A percentile compares a stretch with the other conserved stretches of the same genome.
Conservation (phyloP, 495 filamentous ascomycete genomes). For the Daldinia bambusicola region DNA sequence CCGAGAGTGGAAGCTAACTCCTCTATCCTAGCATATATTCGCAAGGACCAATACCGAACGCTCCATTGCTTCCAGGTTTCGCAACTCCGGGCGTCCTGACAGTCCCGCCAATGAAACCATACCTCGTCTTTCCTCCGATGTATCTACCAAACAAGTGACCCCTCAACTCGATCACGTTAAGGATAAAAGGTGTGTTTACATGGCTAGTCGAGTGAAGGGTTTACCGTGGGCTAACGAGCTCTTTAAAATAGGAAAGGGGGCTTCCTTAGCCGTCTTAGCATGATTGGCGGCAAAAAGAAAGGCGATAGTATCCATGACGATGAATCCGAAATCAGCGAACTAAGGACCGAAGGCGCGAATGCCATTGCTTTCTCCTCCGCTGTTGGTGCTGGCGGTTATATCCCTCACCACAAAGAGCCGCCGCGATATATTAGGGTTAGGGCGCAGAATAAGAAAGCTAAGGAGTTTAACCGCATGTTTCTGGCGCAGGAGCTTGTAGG, state of each 20-base stretch:
- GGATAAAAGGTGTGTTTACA: slow-evolving; percentile 73
- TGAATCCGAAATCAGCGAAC: slow-evolving; percentile 76
- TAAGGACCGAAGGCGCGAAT: slow-evolving; percentile 79
- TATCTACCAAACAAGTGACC: slow-evolving; percentile 42
- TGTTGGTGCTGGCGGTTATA: slow-evolving; percentile 78
- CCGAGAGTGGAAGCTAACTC: slow-evolving; percentile 9
- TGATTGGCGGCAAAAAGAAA: slow-evolving; percentile 83
- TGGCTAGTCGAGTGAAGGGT: slow-evolving; percentile 14
- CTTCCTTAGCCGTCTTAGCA: slow-evolving; percentile 82
- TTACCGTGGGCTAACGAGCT: slow-evolving; percentile 40
- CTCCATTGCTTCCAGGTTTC: slow-evolving; percentile 72
- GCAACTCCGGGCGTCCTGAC: slow-evolving; percentile 64
- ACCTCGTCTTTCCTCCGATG: slow-evolving; percentile 54
- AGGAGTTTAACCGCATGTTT: slow-evolving; percentile 87
- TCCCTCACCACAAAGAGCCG: slow-evolving; percentile 87
- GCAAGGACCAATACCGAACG: slow-evolving; percentile 82
- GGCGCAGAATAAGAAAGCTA: slow-evolving; percentile 81
- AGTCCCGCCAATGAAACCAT: slow-evolving; percentile 58
- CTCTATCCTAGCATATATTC: slow-evolving; percentile 70
- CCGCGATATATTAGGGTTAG: slow-evolving; percentile 90
- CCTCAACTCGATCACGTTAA: slow-evolving; percentile 56
- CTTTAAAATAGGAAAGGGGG: slow-evolving; percentile 73
- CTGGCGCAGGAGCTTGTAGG: slow-evolving; percentile 85
- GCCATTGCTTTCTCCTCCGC: slow-evolving; percentile 81
- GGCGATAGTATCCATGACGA: slow-evolving; percentile 69